Conservation (phyloP, 2,329 filamentous ascomycete species). For the Cladosporium colombiae region DNA sequence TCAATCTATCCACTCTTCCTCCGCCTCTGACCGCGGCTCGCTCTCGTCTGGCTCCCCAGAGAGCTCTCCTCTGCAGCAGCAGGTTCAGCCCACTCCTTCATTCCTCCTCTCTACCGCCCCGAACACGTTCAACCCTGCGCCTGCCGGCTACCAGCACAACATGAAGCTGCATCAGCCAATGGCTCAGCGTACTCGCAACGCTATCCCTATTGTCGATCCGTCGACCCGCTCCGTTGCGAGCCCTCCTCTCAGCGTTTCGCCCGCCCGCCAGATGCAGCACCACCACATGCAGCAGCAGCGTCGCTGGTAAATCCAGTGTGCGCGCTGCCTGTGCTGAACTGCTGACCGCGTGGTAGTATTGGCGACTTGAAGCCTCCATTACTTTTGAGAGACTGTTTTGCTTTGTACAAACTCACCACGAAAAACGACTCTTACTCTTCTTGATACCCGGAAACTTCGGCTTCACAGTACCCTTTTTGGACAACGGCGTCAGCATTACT, state of each 20-base stretch:
- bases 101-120: conserved; percentile 68
- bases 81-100: conserved; percentile 68
- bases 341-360: conserved; percentile 6
- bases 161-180: conserved; percentile 90
- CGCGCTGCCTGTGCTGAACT: conserved; percentile 22
- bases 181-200: conserved; percentile 85
- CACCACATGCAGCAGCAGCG: conserved; percentile 46
- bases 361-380: conserved; percentile 4
- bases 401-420: conserved; percentile 16
- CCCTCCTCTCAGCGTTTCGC: conserved; percentile 73
- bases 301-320: conserved; percentile 45
- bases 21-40: conserved; percentile 88
- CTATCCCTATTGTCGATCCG: conserved; percentile 97
- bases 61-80: conserved; percentile 86
- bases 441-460: conserved; percentile 20
- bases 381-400: conserved; percentile 13
- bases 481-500: conserved; percentile 19
- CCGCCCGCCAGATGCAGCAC: conserved; percentile 63
- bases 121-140: conserved; percentile 48
- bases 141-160: conserved; percentile 60
- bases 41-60: conserved; percentile 92
- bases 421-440: conserved; percentile 19
- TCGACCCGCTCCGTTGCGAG: conserved; percentile 88
- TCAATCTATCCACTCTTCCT: conserved; percentile 81
- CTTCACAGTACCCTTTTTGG: conserved; percentile 20